Conservation (phyloP, 805 yeast genomes). For the Ogataea kodamae region DNA sequence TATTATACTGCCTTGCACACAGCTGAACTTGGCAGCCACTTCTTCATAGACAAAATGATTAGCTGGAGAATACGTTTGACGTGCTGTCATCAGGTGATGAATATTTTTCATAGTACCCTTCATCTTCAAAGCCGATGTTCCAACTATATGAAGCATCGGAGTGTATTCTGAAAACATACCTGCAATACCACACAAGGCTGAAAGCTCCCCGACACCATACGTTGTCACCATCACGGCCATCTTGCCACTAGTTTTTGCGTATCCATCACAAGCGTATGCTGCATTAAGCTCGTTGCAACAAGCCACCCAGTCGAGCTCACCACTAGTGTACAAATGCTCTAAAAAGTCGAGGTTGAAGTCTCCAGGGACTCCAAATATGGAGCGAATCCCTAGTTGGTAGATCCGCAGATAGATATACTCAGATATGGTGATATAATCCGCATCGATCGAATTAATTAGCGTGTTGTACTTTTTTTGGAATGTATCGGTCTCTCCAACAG, state of each 20-base stretch:
- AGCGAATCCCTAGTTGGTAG: conserved; percentile 39
- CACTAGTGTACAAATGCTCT: conserved; percentile 40
- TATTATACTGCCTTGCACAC: conserved; percentile 48
- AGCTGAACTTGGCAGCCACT: conserved; percentile 53
- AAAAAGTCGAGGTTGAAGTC: conserved; percentile 52
- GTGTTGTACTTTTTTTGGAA: conserved; percentile 6
- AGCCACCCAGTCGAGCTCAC: conserved; percentile 37
- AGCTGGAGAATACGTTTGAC: conserved; percentile 48
- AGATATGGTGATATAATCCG: conserved; percentile 30
- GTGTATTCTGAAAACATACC: conserved; percentile 47
- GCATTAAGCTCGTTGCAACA: conserved; percentile 52
- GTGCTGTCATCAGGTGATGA: conserved; percentile 61
- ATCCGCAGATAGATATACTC: conserved; percentile 47
- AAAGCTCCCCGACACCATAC: conserved; percentile 50
- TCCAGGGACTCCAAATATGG: conserved; percentile 59
- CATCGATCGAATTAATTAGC: conserved; percentile 7
- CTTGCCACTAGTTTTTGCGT: conserved; percentile 35
- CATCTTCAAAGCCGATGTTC: conserved; percentile 34
- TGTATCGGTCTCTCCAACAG: conserved; percentile 16
- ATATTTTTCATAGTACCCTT: conserved; percentile 26
- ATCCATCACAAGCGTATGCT: conserved; percentile 50
- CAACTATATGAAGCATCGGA: conserved; percentile 49
- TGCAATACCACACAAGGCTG: conserved; percentile 47
- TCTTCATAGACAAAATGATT: conserved; percentile 66
- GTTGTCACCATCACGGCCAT: conserved; percentile 44